These are phyloP conservation scores for Pythium biforme DNA, from an alignment of 352 stramenopile species.

Conservation along the genomic window DNA sequence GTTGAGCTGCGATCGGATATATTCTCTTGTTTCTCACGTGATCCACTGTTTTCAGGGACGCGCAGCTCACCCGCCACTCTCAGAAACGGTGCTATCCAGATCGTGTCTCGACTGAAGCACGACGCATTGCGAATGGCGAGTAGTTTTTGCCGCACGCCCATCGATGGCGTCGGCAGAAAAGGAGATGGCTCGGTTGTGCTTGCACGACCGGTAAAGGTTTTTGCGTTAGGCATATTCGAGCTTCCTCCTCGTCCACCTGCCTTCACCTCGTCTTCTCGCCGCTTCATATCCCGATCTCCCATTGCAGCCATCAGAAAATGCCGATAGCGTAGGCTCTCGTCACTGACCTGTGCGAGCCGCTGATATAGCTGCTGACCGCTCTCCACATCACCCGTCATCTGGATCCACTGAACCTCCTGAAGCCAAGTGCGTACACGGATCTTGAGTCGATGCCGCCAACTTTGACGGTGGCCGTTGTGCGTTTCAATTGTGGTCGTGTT, in stretches of 20 bases:
- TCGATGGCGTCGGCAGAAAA: background rate
- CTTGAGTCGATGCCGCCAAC: conserved; percentile 12
- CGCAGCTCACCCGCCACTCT: background rate
- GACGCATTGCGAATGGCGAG: conserved; percentile 10
- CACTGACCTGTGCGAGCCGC: background rate
- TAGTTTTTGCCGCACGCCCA: conserved; percentile 2
- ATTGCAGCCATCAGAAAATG: background rate
- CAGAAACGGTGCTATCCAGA: conserved; percentile 25
- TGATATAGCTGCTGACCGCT: conserved; percentile 1
- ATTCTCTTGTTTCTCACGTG: no score
- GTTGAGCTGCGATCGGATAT: no score
- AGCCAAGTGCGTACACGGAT: conserved; percentile 17
- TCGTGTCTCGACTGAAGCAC: conserved; percentile 14
- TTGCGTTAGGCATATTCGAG: background rate
- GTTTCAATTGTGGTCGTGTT: no score
- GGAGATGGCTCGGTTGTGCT: background rate
- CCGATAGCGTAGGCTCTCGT: background rate
- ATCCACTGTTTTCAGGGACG: no score
- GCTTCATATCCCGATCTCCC: conserved; percentile 3
- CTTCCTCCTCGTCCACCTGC: background rate
- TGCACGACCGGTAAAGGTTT: no score
- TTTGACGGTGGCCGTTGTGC: background rate
- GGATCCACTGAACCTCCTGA: conserved; percentile 17
- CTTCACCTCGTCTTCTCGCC: background rate
- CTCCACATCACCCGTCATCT: conserved; percentile 13